phyloP scores from a whole-genome alignment of 768 basidiomycete species.

The Gloeostereum incarnatum region DNA sequence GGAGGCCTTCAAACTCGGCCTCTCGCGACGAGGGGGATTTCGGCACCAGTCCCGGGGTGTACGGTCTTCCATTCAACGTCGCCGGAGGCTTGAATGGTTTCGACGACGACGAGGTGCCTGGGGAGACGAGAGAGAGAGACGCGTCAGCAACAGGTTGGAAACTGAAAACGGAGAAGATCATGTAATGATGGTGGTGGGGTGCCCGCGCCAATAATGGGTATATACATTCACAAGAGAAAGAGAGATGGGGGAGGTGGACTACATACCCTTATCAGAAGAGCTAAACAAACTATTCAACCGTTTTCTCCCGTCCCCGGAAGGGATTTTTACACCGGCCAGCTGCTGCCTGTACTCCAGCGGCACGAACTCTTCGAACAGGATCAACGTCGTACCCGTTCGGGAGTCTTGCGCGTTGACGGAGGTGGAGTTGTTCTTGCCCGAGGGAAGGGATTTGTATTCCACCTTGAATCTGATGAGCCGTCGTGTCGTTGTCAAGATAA shows the following conservation, averaged over 20 bases:
- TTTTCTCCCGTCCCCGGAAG: too few relatives aligned
- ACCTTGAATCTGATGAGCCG: too few relatives aligned
- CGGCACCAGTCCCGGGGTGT: constrained; percentile 53
- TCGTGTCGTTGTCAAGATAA: not conserved
- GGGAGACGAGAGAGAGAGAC: constrained; percentile 13
- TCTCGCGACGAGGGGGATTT: constrained; percentile 46
- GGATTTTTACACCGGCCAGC: constrained; percentile 36
- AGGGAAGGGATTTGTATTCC: too few relatives aligned
- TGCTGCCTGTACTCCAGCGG: constrained; percentile 81
- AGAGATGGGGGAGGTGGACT: too few relatives aligned
- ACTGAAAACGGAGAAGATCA: constrained; percentile 62
- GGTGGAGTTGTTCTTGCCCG: too few relatives aligned
- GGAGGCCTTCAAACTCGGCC: constrained; percentile 71
- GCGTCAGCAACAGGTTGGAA: constrained; percentile 39
- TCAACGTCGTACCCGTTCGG: constrained; percentile 58
- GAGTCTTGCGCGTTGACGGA: constrained; percentile 44
- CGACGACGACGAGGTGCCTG: constrained; percentile 15
- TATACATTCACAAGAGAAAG: too few relatives aligned
- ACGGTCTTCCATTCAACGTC: constrained; percentile 75
- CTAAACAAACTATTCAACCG: too few relatives aligned
- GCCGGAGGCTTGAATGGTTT: constrained; percentile 72
- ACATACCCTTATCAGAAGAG: too few relatives aligned
- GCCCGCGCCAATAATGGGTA: too few relatives aligned
- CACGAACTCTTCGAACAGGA: constrained; percentile 92
- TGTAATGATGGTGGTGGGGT: too few relatives aligned